phyloP scores from a whole-genome alignment of 1,139 yeast species.

The Protomyces arabidopsidicola region DNA sequence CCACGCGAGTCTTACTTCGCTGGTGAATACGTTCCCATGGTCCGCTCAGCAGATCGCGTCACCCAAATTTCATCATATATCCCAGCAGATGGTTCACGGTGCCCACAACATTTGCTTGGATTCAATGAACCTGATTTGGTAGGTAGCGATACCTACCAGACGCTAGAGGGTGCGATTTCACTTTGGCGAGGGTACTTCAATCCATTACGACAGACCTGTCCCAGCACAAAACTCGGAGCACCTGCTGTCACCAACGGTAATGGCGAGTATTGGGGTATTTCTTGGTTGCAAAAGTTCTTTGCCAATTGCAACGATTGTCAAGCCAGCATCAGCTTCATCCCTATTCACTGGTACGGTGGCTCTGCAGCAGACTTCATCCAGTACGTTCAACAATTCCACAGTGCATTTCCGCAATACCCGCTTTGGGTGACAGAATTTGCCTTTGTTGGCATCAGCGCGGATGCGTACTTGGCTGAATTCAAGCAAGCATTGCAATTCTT shows the following conservation, averaged over 20 bases:
- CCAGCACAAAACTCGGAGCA: slow-evolving; percentile 24
- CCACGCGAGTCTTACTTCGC: slow-evolving; percentile 10
- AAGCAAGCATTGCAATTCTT: slow-evolving; percentile 17
- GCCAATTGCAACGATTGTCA: slow-evolving; percentile 17
- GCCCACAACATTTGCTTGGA: slow-evolving; percentile 19
- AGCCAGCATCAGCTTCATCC: slow-evolving; percentile 15
- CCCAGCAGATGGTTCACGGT: neutral
- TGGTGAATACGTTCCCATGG: slow-evolving; percentile 19
- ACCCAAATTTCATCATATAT: slow-evolving; percentile 8
- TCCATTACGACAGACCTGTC: slow-evolving; percentile 12
- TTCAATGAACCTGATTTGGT: slow-evolving; percentile 29
- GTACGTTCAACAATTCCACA: slow-evolving; percentile 14
- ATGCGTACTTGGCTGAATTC: neutral
- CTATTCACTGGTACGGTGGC: slow-evolving; percentile 24
- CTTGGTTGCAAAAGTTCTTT: slow-evolving; percentile 25
- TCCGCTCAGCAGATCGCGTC: slow-evolving; percentile 11
- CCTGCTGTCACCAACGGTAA: slow-evolving; percentile 25
- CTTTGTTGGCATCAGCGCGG: slow-evolving; percentile 3
- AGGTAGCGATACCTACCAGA: slow-evolving; percentile 12
- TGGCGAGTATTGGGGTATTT: slow-evolving; percentile 16
- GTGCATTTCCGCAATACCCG: slow-evolving; percentile 13
- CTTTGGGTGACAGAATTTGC: slow-evolving; percentile 27
- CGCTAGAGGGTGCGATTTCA: slow-evolving; percentile 23
- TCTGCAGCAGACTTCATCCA: neutral
- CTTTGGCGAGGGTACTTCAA: slow-evolving; percentile 23